These are phyloP conservation scores for Trypanosoma theileri DNA, from an alignment of 208 protist genomes.

Conservation along the genomic window DNA sequence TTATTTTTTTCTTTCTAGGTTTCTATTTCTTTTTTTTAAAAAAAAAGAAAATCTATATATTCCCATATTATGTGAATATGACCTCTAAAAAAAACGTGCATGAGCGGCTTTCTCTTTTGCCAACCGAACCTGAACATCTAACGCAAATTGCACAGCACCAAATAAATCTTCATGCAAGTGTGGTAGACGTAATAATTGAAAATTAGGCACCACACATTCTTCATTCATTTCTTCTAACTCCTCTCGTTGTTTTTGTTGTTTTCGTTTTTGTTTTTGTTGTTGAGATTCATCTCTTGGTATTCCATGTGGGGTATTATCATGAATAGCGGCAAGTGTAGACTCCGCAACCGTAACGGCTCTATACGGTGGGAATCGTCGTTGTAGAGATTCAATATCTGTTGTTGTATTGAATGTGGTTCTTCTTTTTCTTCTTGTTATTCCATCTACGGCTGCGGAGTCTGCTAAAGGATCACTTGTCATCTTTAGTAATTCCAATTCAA, in stretches of 20 bases:
- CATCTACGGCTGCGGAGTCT: background rate
- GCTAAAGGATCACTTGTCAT: background rate
- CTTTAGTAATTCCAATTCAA: constrained; percentile 17
- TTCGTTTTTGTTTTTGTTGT: background rate
- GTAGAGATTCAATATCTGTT: background rate
- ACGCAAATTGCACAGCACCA: constrained; percentile 53
- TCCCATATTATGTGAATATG: background rate
- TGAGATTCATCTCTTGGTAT: background rate
- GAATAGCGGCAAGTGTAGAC: constrained; percentile 41
- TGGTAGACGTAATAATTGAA: constrained; percentile 55
- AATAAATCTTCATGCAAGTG: constrained; percentile 68
- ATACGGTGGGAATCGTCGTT: constrained; percentile 57
- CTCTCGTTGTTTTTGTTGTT: background rate
- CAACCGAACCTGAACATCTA: constrained; percentile 56
- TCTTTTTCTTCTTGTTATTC: background rate
- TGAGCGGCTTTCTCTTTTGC: constrained; percentile 29
- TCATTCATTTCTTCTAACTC: background rate
- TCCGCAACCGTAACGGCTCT: constrained; percentile 67
- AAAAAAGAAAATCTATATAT: background rate
- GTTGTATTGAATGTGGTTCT: background rate
- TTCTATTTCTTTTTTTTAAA: background rate
- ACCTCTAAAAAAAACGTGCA: constrained; percentile 8
- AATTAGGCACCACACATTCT: constrained; percentile 2
- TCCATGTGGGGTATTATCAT: too few relatives aligned
- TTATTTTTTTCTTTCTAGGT: background rate